These are phyloP conservation scores for Plasmodium vinckei DNA, from an alignment of 169 alveolate species.

Conservation along the genomic window DNA sequence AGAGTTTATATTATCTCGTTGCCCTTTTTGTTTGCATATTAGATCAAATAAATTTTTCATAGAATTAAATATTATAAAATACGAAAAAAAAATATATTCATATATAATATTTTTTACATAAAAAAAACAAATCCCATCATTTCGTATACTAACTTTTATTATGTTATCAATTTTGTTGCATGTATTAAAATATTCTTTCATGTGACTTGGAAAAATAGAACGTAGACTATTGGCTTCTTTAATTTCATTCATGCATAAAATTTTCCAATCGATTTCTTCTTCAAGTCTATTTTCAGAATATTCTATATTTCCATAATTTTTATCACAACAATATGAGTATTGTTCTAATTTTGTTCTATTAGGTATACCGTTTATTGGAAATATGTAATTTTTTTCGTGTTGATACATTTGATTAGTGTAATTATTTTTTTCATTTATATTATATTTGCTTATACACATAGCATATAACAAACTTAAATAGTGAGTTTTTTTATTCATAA, in stretches of 20 bases:
- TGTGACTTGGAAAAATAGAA: conserved; percentile 41
- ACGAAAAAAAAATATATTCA: conserved; percentile 73
- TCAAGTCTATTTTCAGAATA: background rate
- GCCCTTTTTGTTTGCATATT: conserved; percentile 4
- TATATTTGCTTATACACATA: conserved; percentile 64
- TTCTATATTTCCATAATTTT: background rate
- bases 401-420: background rate
- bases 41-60: conserved; percentile 50
- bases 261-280: conserved; percentile 1
- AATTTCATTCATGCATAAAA: conserved; percentile 31
- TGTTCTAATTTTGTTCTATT: background rate
- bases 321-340: background rate
- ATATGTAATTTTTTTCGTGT: background rate
- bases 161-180: conserved; percentile 77
- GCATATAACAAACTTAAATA: conserved; percentile 34
- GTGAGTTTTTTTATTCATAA: conserved; percentile 17
- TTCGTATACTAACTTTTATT: conserved; percentile 68
- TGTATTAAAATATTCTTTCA: conserved; percentile 61
- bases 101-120: conserved; percentile 31
- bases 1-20: background rate
- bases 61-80: conserved; percentile 63
- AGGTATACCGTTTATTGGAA: background rate
- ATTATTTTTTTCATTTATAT: conserved; percentile 1
- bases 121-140: conserved; percentile 75
- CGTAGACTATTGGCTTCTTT: conserved; percentile 59